Evolutionary conservation across 108 stramenopile species (phyloP), one percentile per base, ranked within the genome.

Genomic region (Cyclostephanos tholiformis): DNA sequence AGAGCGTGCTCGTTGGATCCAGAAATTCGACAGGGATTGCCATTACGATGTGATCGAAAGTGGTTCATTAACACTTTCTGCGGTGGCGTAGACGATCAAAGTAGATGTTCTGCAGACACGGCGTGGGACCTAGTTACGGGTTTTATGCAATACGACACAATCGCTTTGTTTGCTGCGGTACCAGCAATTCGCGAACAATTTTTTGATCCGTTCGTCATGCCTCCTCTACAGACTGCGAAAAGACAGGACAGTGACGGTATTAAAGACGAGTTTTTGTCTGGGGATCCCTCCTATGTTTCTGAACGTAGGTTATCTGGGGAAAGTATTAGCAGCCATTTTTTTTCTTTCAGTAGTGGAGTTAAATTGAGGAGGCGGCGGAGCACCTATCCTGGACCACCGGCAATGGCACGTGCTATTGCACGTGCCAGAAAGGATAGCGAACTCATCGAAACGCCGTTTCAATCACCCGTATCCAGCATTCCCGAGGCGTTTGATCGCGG

Each of bases 61-160:
- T 83, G 82, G 82, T 83, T 83, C 74, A 80, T 74, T 20, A 63
- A 67, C 22, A 83, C 78, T 38, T 83, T 83, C 41, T 83, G 82
- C 53, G 78, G 74, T 35, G 78, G 77, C 1, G 67, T 75, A 46
- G 77, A 74, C 36, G 82, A 78, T 25, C 67, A 61, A 23, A 65
- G 26, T 19, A 32, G 82, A 52, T 64, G 73, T 32, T 65, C 66
- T 27, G 62, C 39, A 20, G 82, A 83, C 27, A 73, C 82, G 22
- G 73, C 79, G 14, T 83, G 82, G 82, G 82, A 83, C 64, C 53
- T 83, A 30, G 82, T 83, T 6, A 80, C 65, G 3, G 68, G 77
- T 19, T 83, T 83, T 38, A 83, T 78, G 77, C 71, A 78, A 58
- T 83, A 83, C 52, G 82, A 83, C 57, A 80, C 78, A 13, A 22